Conservation (phyloP, 495 filamentous ascomycete species). For the Penicillium taxi region DNA sequence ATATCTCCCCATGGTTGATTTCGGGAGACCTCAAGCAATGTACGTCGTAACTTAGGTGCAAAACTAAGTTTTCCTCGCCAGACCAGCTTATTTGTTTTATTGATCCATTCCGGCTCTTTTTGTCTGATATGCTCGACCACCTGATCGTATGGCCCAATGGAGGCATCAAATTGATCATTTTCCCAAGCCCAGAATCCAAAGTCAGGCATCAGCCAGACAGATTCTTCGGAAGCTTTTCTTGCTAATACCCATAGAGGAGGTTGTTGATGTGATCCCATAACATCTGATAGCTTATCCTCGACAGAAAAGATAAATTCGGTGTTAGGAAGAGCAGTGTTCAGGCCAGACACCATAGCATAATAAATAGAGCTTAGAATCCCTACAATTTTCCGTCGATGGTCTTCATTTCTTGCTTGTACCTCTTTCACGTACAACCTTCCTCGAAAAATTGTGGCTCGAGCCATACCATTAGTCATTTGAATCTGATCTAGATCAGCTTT, state of each 20-base stretch:
- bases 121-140: constrained; percentile 33
- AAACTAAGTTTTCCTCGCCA: constrained; percentile 27
- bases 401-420: too few species aligned
- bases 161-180: too few species aligned
- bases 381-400: too few species aligned
- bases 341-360: too few species aligned
- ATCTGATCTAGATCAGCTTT: too few species aligned
- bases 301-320: constrained; percentile 47
- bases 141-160: constrained; percentile 40
- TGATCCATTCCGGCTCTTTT: constrained; percentile 22
- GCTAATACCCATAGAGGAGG: constrained; percentile 42
- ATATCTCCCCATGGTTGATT: constrained; percentile 39
- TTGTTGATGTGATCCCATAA: too few species aligned
- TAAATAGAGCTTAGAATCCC: too few species aligned
- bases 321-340: too few species aligned
- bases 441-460: too few species aligned
- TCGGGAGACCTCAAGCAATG: constrained; percentile 25
- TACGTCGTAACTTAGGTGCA: constrained; percentile 18
- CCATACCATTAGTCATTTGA: too few species aligned
- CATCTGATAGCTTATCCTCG: constrained; percentile 27
- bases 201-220: constrained; percentile 57
- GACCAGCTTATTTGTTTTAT: constrained; percentile 47
- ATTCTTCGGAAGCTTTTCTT: constrained; percentile 25
- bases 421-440: too few species aligned
- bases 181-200: constrained; percentile 60